Conservation (phyloP, 225 moss, liverwort and hornwort species). For the Pseudoscleropodium purum region DNA sequence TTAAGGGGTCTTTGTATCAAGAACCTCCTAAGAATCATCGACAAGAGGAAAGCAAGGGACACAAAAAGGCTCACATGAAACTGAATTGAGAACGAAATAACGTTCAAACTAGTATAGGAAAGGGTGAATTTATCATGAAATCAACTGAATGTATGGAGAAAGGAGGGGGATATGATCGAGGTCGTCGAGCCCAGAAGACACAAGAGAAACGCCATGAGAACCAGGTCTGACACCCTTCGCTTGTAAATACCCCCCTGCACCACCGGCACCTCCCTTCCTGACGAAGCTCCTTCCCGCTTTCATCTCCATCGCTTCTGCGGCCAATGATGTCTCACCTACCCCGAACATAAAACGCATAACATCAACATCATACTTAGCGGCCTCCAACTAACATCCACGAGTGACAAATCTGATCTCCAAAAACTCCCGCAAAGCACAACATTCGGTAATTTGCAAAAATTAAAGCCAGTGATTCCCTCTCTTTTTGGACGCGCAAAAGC, state of each 20-base stretch:
- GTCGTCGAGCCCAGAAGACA: conserved; percentile 76
- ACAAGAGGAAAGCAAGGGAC: background rate
- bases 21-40: background rate
- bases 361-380: background rate
- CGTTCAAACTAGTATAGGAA: background rate
- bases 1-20: conserved; percentile 21
- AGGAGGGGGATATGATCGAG: conserved; percentile 82
- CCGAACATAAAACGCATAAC: background rate
- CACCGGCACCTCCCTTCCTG: conserved; percentile 26
- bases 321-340: background rate
- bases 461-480: background rate
- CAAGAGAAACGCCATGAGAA: conserved; percentile 72
- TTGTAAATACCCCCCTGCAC: conserved; percentile 38
- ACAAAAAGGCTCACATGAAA: background rate
- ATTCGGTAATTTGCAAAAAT: background rate
- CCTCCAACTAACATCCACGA: background rate
- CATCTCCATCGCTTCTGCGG: conserved; percentile 21
- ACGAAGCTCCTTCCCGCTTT: conserved; percentile 57
- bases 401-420: background rate
- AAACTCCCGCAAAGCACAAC: background rate
- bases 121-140: background rate
- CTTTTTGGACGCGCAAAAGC: background rate
- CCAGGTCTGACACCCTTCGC: conserved; percentile 64
- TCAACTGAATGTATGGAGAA: background rate
- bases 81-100: background rate